Evolutionary conservation across 768 basidiomycete genomes (phyloP).

Genomic region (Suillus plorans): DNA sequence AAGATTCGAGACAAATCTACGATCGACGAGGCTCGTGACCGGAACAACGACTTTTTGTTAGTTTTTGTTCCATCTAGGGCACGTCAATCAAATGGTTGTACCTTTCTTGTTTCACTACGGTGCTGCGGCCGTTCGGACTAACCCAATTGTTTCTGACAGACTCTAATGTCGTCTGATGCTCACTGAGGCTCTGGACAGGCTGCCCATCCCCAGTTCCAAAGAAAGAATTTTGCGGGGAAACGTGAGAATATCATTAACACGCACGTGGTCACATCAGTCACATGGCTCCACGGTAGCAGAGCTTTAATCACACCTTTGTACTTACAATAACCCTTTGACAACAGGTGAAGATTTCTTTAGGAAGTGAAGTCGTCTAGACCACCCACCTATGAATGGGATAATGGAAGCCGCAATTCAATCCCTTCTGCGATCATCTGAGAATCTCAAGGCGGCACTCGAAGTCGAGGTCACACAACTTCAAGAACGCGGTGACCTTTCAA

Average conservation of each 20-base stretch:
- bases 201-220: not conserved
- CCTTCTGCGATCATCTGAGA: slow-evolving; percentile 43
- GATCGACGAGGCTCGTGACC: slow-evolving; percentile 9
- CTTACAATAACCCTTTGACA: not conserved
- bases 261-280: slow-evolving; percentile 11
- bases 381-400: slow-evolving; percentile 11
- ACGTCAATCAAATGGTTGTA: not conserved
- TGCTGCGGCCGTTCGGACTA: not conserved
- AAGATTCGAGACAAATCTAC: slow-evolving; percentile 5
- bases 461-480: slow-evolving; percentile 18
- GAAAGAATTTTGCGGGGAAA: slow-evolving; percentile 23
- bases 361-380: slow-evolving; percentile 14
- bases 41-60: not conserved
- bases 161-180: not conserved
- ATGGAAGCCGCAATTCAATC: slow-evolving; percentile 20
- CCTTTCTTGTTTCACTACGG: not conserved
- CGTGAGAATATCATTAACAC: slow-evolving; percentile 23
- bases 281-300: no score
- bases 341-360: slow-evolving; percentile 1
- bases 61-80: not conserved
- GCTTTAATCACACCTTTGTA: not conserved
- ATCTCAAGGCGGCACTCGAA: slow-evolving; percentile 43
- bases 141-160: not conserved
- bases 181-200: not conserved
- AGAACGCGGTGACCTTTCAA: slow-evolving; percentile 2